Conservation (phyloP, 306 rosid species). For the Sesbania bispinosa region DNA sequence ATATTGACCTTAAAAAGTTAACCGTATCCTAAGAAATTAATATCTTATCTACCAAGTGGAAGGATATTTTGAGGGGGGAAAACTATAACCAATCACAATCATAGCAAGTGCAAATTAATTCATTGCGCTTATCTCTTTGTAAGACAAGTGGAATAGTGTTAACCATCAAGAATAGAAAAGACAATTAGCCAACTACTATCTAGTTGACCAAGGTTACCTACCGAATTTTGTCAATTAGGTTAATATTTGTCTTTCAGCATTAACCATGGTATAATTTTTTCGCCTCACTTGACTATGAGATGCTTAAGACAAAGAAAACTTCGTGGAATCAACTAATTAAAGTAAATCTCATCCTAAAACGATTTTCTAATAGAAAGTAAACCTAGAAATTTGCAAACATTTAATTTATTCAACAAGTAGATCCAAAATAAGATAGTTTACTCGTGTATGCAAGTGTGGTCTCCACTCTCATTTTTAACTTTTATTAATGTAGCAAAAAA, state of each 20-base stretch:
- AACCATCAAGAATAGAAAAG: not conserved
- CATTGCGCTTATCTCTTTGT: not conserved
- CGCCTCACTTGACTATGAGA: not conserved
- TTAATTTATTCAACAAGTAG: not conserved
- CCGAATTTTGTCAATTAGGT: not conserved
- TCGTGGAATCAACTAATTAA: conserved; percentile 29
- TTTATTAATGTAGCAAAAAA: not conserved
- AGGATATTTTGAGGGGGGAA: too few species aligned
- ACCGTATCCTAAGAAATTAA: too few species aligned
- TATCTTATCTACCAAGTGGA: too few species aligned
- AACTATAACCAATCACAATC: too few species aligned
- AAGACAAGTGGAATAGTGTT: not conserved
- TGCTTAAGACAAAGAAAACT: conserved; percentile 20
- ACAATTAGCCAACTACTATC: not conserved
- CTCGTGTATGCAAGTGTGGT: not conserved
- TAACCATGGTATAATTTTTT: not conserved
- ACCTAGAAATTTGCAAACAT: conserved; percentile 1
- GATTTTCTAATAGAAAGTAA: not conserved
- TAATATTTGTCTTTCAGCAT: not conserved
- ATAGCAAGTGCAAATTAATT: too few species aligned
- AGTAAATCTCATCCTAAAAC: not conserved
- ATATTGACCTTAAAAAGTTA: too few species aligned
- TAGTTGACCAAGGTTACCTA: not conserved
- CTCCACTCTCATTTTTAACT: not conserved
- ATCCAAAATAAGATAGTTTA: not conserved